A percentile compares a stretch with the other conserved stretches of the same genome.
phyloP scores from a whole-genome alignment of 257 asterid species.

The Solanum chiquidenum region DNA sequence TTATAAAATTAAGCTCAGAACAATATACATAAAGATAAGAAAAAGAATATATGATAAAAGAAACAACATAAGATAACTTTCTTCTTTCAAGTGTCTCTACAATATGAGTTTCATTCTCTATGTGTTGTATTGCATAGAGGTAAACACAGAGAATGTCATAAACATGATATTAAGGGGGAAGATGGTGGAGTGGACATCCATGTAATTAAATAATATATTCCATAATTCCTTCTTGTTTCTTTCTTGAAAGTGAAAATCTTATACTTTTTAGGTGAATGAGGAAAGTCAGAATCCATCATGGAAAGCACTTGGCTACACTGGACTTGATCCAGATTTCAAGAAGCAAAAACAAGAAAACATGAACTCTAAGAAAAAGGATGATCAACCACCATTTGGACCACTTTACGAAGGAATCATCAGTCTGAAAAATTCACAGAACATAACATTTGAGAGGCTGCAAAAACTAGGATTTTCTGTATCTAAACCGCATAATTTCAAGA shows the following conservation, averaged over 20 bases:
- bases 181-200: no score
- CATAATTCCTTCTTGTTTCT: background rate
- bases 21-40: no score
- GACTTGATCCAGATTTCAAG: constrained; percentile 43
- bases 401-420: constrained; percentile 39
- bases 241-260: background rate
- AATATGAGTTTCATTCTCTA: no score
- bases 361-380: background rate
- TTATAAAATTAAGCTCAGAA: no score
- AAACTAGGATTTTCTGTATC: constrained; percentile 39
- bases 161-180: no score
- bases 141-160: no score
- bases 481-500: background rate
- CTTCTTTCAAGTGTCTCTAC: no score
- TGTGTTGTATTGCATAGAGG: no score
- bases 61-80: no score
- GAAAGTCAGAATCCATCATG: constrained; percentile 50
- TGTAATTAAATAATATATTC: no score
- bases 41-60: no score
- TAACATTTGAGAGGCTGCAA: constrained; percentile 14
- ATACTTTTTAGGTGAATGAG: constrained; percentile 42
- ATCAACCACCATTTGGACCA: constrained; percentile 28
- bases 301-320: constrained; percentile 72
- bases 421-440: constrained; percentile 11
- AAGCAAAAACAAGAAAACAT: background rate